Evolutionary conservation across 345 rosid species (phyloP).

Genomic region (Eucalyptus albens): DNA sequence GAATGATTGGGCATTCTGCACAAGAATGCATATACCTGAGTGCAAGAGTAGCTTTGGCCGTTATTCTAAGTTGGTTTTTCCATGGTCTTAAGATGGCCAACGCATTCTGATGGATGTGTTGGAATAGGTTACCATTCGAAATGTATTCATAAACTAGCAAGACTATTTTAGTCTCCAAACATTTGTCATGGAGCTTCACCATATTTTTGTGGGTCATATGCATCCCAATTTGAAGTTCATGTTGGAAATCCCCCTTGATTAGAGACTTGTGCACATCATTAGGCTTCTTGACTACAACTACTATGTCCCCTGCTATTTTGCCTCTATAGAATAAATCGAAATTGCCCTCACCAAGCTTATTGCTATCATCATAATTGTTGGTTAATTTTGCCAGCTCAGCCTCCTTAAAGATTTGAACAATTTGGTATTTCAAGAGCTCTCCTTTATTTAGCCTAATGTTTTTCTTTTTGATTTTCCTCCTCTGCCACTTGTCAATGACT

Average conservation of each 20-base stretch:
- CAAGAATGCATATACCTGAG: not conserved
- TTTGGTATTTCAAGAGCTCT: no score
- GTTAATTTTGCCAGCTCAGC: no score
- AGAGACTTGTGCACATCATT: not conserved
- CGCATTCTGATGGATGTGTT: fast-evolving
- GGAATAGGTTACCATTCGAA: not conserved
- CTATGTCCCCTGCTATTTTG: fast-evolving
- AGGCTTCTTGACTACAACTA: not conserved
- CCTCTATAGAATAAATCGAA: no score
- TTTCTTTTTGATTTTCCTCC: no score
- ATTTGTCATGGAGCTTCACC: not conserved
- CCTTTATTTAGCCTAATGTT: fast-evolving
- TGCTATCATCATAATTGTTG: no score
- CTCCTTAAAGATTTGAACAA: no score
- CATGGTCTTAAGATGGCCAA: not conserved
- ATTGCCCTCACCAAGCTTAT: no score
- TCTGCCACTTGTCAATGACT: no score
- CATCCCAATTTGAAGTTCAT: not conserved
- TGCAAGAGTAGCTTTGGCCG: fast-evolving
- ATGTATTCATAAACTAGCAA: not conserved
- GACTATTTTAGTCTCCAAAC: not conserved
- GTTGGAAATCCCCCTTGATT: not conserved
- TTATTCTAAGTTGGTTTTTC: fast-evolving
- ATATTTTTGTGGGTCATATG: no score
- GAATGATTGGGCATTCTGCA: not conserved